Percentiles rank a stretch among this genome's conserved stretches.
Conservation (phyloP, 257 asterid genomes). For the Parsonsia alboflavescens region DNA sequence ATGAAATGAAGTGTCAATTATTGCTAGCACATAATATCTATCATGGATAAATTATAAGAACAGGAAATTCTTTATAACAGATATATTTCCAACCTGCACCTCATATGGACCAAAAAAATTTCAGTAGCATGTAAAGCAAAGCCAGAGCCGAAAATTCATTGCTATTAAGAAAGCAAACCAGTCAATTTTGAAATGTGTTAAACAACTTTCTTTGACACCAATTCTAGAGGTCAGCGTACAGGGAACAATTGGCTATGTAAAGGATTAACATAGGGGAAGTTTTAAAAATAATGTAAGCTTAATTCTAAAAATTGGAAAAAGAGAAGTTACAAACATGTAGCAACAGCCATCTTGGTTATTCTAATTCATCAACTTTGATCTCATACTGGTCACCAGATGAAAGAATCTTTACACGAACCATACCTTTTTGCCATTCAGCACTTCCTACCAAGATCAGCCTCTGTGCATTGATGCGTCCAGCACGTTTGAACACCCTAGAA, state of each 20-base stretch:
- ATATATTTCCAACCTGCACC: not conserved
- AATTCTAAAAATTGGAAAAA: not conserved
- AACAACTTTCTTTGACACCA: not conserved
- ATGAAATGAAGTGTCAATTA: not conserved
- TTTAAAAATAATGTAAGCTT: not conserved
- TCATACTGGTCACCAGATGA: conserved; percentile 77
- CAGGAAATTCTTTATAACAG: not conserved
- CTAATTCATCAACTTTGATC: conserved; percentile 60
- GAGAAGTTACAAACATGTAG: not conserved
- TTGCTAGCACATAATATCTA: not conserved
- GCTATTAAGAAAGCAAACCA: not conserved
- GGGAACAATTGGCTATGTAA: not conserved
- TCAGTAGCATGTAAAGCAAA: not conserved
- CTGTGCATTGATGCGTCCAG: conserved; percentile 66
- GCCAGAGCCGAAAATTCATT: not conserved
- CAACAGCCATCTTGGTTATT: conserved; percentile 21
- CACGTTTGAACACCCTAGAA: conserved; percentile 76
- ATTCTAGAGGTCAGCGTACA: not conserved
- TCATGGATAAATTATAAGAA: not conserved
- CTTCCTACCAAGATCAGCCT: conserved; percentile 79
- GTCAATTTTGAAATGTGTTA: not conserved
- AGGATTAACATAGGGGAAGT: not conserved
- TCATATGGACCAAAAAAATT: not conserved
- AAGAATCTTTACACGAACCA: conserved; percentile 78
- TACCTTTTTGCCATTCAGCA: conserved; percentile 85